phyloP scores from a whole-genome alignment of 176 grass and related monocot genomes.

The Rhynchospora tenuis region DNA sequence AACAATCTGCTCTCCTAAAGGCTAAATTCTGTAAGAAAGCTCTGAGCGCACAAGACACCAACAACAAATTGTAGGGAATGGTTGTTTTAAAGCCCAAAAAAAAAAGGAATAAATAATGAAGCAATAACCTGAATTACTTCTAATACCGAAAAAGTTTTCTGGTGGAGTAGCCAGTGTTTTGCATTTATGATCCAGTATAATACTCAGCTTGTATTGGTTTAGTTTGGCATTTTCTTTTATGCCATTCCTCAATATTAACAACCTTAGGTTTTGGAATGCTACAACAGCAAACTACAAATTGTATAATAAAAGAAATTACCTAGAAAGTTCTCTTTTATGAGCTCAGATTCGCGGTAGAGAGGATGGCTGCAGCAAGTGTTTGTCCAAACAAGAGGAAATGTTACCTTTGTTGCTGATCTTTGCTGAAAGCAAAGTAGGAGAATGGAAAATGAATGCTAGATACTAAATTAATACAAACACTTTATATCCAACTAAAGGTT shows the following conservation, averaged over 20 bases:
- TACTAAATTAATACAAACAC: neutral
- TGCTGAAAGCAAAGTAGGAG: conserved; percentile 43
- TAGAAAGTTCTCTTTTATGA: conserved; percentile 78
- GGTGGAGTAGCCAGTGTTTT: neutral
- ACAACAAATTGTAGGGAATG: neutral
- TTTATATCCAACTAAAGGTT: neutral
- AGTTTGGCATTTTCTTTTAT: neutral
- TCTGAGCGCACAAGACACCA: neutral
- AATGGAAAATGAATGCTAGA: neutral
- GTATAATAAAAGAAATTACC: conserved; percentile 36
- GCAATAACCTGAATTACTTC: neutral
- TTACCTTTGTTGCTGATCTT: conserved; percentile 90
- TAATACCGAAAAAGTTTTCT: neutral
- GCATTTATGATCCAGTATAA: neutral
- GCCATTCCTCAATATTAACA: neutral
- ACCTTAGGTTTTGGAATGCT: neutral
- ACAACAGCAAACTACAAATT: neutral
- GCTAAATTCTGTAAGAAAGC: neutral
- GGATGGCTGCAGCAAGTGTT: conserved; percentile 99
- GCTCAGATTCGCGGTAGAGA: conserved; percentile 90
- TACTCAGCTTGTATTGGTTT: neutral
- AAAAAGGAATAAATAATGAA: neutral
- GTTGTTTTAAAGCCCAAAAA: too few species aligned
- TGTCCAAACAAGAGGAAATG: conserved; percentile 95
- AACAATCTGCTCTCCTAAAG: neutral